phyloP scores from a whole-genome alignment of 2,329 filamentous ascomycete genomes.

The Ophiostoma triangulosporum region DNA sequence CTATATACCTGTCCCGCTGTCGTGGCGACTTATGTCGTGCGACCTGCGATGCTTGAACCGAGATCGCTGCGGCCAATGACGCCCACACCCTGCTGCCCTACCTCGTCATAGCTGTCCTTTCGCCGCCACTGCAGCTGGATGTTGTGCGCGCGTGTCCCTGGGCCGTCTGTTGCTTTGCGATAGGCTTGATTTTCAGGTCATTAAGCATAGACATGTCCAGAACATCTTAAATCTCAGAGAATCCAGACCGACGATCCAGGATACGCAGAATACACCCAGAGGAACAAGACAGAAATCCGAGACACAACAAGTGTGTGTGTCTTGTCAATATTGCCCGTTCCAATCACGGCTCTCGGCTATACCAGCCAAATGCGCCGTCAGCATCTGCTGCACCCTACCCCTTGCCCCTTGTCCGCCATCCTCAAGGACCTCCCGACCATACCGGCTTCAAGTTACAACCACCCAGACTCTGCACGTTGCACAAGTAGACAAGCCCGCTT shows the following conservation, averaged over 20 bases:
- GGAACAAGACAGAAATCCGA: not conserved
- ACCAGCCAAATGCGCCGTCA: not conserved
- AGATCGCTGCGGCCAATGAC: not conserved
- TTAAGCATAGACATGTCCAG: too few species aligned
- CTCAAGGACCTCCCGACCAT: not conserved
- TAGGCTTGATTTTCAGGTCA: too few species aligned
- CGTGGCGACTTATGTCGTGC: conserved; percentile 10
- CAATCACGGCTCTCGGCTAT: not conserved
- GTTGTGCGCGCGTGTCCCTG: too few species aligned
- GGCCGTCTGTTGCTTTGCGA: too few species aligned
- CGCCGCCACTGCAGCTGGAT: not conserved
- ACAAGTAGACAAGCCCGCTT: not conserved
- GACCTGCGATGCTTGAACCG: conserved; percentile 1
- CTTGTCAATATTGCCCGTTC: not conserved
- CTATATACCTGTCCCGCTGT: conserved; percentile 5
- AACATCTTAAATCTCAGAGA: too few species aligned
- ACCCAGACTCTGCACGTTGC: not conserved
- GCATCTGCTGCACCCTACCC: not conserved
- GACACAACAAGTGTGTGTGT: not conserved
- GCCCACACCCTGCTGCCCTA: not conserved
- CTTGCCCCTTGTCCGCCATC: not conserved
- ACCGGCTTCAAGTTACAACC: not conserved
- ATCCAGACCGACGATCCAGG: too few species aligned
- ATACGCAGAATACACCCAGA: too few species aligned
- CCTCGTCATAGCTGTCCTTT: not conserved